phyloP scores from a whole-genome alignment of 495 filamentous ascomycete species.

The Penicillium tannophilum region DNA sequence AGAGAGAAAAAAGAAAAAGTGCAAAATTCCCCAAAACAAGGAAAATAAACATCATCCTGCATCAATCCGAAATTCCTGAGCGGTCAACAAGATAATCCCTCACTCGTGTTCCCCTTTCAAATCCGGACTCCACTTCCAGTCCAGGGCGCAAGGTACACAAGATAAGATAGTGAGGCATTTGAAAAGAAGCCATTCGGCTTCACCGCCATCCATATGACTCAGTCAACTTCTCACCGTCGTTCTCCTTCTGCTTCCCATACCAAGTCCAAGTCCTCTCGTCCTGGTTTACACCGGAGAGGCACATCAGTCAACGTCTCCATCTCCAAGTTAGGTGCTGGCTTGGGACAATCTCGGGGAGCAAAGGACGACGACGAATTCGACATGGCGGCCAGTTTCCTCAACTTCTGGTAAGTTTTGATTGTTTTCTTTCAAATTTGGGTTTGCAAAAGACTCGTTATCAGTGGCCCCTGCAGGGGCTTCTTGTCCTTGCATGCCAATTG shows the following conservation, averaged over 20 bases:
- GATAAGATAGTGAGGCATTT: conserved; percentile 43
- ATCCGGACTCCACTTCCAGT: conserved; percentile 2
- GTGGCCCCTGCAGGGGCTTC: conserved; percentile 19
- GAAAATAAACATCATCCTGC: neutral
- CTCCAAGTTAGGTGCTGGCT: conserved; percentile 44
- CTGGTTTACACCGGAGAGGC: conserved; percentile 40
- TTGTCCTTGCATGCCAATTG: conserved; percentile 26
- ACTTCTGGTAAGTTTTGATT: conserved; percentile 59
- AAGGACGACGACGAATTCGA: conserved; percentile 49
- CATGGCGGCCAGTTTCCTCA: conserved; percentile 65
- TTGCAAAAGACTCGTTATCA: conserved; percentile 26
- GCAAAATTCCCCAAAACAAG: neutral
- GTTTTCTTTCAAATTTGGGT: conserved; percentile 12
- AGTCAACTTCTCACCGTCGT: conserved; percentile 41
- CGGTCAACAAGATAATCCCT: conserved; percentile 6
- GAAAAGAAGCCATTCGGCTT: conserved; percentile 24
- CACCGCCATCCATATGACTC: conserved; percentile 51
- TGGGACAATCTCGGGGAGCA: conserved; percentile 17
- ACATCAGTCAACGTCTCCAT: conserved; percentile 40
- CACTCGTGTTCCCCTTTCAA: neutral
- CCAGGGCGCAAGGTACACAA: conserved; percentile 18
- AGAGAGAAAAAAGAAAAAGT: neutral
- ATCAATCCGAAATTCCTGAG: conserved; percentile 7
- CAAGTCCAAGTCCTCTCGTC: conserved; percentile 38
- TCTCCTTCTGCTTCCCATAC: conserved; percentile 38